These are phyloP conservation scores for Trebouxia sp. DNA, from an alignment of 139 green algal genomes.

Conservation along the genomic window DNA sequence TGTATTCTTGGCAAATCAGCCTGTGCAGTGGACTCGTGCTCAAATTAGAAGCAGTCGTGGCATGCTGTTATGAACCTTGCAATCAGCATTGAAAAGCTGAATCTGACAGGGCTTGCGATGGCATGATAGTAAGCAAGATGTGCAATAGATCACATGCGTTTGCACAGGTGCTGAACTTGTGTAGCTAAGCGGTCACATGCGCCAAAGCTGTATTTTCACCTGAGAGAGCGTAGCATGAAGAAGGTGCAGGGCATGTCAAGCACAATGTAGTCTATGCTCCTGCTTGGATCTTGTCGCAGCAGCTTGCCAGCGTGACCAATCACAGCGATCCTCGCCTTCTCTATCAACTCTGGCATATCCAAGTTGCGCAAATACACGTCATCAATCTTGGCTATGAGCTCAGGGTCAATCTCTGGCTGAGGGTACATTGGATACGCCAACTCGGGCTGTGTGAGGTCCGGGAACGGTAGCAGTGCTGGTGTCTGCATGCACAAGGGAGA, in stretches of 20 bases:
- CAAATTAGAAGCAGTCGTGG: background rate
- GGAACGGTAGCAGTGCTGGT: slow-evolving; percentile 36
- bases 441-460: slow-evolving; percentile 46
- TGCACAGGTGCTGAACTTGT: too few species aligned
- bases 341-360: slow-evolving; percentile 45
- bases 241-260: slow-evolving; percentile 76
- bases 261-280: slow-evolving; percentile 47
- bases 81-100: background rate
- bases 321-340: slow-evolving; percentile 30
- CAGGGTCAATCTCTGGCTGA: slow-evolving; percentile 36
- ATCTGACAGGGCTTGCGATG: background rate
- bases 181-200: too few species aligned
- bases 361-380: slow-evolving; percentile 46
- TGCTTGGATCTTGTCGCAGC: slow-evolving; percentile 38
- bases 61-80: too few species aligned
- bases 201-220: too few species aligned
- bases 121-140: too few species aligned
- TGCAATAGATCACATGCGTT: too few species aligned
- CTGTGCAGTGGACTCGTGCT: too few species aligned
- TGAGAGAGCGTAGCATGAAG: slow-evolving; percentile 55
- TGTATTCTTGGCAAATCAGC: too few species aligned
- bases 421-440: slow-evolving; percentile 40
- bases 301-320: slow-evolving; percentile 34
- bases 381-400: slow-evolving; percentile 29
- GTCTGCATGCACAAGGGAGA: slow-evolving; percentile 40